A percentile compares a stretch with the other conserved stretches of the same genome.
phyloP scores from a whole-genome alignment of 176 grass and related monocot species.

The Eleusine indica region DNA sequence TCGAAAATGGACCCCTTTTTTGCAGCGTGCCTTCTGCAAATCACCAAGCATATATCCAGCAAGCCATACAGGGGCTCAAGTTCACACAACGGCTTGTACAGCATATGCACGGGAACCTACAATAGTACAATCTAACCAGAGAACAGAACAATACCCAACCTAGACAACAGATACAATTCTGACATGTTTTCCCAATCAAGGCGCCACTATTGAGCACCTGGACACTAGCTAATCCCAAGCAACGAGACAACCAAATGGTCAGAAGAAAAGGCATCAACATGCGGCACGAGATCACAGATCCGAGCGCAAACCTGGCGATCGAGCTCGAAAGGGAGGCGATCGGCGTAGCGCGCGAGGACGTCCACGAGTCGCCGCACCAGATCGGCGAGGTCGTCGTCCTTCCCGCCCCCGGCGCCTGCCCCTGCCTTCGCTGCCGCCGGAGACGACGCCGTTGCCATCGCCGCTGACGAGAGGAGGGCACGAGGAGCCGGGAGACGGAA shows the following conservation, averaged over 20 bases:
- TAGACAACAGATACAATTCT: background rate
- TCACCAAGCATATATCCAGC: background rate
- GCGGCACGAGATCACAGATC: conserved; percentile 42
- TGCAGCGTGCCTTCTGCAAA: conserved; percentile 8
- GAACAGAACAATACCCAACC: background rate
- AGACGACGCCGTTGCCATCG: conserved; percentile 43
- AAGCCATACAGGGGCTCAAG: background rate
- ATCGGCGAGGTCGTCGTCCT: conserved; percentile 88
- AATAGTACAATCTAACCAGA: background rate
- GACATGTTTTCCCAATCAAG: conserved; percentile 24
- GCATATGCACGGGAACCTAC: conserved; percentile 17
- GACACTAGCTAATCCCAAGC: conserved; percentile 19
- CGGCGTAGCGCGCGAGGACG: conserved; percentile 68
- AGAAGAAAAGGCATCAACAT: background rate
- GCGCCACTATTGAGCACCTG: background rate
- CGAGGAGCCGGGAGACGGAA: background rate
- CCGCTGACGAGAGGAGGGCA: background rate
- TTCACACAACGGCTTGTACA: conserved; percentile 1
- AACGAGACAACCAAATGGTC: conserved; percentile 8
- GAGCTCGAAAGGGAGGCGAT: conserved; percentile 76
- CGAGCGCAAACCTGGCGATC: conserved; percentile 78
- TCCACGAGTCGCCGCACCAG: conserved; percentile 81
- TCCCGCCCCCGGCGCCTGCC: conserved; percentile 44
- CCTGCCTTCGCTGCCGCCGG: conserved; percentile 24
- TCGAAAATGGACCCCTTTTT: background rate